Conservation (phyloP, 2,329 filamentous ascomycete species). For the Epichloe aotearoae region DNA sequence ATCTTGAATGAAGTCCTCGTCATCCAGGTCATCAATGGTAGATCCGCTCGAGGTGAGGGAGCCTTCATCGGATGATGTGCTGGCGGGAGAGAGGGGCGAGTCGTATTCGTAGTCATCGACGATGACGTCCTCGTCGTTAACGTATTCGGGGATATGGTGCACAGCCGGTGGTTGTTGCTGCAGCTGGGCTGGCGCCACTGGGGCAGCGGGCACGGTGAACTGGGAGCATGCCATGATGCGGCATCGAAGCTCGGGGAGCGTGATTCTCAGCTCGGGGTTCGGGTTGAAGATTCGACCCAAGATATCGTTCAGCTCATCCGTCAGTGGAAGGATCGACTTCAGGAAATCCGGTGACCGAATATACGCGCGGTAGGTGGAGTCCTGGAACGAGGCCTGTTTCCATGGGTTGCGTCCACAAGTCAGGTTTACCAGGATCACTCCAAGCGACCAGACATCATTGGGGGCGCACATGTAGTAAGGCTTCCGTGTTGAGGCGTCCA, state of each 20-base stretch:
- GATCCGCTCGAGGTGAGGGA: constrained; percentile 42
- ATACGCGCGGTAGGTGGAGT: constrained; percentile 89
- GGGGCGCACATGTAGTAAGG: constrained; percentile 80
- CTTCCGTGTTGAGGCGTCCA: constrained; percentile 60
- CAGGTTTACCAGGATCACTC: constrained; percentile 93
- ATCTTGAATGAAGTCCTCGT: constrained; percentile 35
- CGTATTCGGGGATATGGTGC: constrained; percentile 30
- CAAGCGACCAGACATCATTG: constrained; percentile 97
- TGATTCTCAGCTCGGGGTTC: constrained; percentile 71
- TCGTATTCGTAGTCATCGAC: constrained; percentile 31
- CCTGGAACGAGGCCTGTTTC: constrained; percentile 89
- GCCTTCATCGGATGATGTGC: constrained; percentile 39
- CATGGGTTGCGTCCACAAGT: constrained; percentile 97
- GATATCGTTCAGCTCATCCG: constrained; percentile 79
- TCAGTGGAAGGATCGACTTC: constrained; percentile 82
- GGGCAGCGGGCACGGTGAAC: constrained; percentile 45
- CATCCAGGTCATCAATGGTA: constrained; percentile 36
- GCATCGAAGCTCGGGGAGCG: constrained; percentile 63
- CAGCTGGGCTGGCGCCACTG: constrained; percentile 18
- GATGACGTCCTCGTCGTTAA: constrained; percentile 33
- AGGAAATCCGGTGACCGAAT: constrained; percentile 76
- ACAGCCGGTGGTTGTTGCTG: constrained; percentile 27
- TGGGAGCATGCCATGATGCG: constrained; percentile 63
- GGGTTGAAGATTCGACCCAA: constrained; percentile 77
- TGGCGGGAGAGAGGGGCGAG: constrained; percentile 36